Evolutionary conservation across 805 yeast species (phyloP), one percentile per base, ranked within the genome.

Genomic region (Dipodascus geniculatus): DNA sequence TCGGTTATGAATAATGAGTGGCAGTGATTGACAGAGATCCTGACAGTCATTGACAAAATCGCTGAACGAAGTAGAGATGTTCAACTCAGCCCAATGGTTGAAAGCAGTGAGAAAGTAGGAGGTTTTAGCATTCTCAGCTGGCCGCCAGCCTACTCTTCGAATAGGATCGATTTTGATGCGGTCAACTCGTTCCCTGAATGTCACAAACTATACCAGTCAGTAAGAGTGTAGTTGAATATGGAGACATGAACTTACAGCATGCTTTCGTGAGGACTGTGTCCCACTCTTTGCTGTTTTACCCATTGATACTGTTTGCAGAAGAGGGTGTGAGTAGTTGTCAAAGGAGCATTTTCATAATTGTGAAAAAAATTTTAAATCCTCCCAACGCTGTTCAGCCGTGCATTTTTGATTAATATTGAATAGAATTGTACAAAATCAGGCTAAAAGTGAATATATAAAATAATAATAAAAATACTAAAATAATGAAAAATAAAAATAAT

Each of bases 31-130:
- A 11, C 79, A 73, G 14, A 76, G 59, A 1, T 74, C 72, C 55
- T 78, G 79, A 0, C 84, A 77, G 48, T 75, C 74, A 3, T 76
- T 77, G 2, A 76, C 71, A 60, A 89, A 84, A 1, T 76, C 80
- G 1, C 83, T 76, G 63, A 87, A 93, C 48, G 74, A 74, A 2
- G 80, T 81, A 44, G 96, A 82, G 54, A 87, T 69, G 65, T 90
- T 91, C 54, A 87, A 80, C 63, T 93, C 98, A 55, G 74, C 77
- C 96, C 98, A 91, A 60, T 87, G 88, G 49, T 84, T 83, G 56
- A 85, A 72, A 0, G 96, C 81, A 11, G 93, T 78, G 24, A 84
- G 68, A 60, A 90, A 87, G 67, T 85, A 90, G 1, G 96, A 88
- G 1, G 81, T 59, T 42, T 62, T 60, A 4, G 61, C 60, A 16